These are phyloP conservation scores for Cyclotella baltica DNA, from an alignment of 108 stramenopile genomes.

Conservation along the genomic window DNA sequence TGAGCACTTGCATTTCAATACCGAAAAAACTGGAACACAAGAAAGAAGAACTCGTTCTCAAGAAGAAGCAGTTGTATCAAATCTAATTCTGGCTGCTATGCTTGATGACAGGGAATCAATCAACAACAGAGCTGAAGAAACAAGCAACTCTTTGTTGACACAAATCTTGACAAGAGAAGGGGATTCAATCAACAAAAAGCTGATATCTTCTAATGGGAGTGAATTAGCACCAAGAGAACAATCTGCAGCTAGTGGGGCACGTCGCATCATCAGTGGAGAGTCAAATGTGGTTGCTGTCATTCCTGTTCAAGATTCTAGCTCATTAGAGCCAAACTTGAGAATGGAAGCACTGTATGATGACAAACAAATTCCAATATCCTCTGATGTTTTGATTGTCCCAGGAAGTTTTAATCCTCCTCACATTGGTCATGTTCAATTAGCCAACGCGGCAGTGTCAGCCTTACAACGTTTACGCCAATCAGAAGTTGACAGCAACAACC, in stretches of 20 bases:
- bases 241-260: constrained; percentile 50
- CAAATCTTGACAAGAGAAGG: constrained; percentile 45
- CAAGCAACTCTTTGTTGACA: background rate
- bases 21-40: background rate
- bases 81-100: constrained; percentile 41
- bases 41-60: constrained; percentile 33
- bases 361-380: constrained; percentile 52
- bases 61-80: constrained; percentile 47
- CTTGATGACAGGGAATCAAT: constrained; percentile 17
- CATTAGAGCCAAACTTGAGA: constrained; percentile 4
- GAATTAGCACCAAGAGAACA: background rate
- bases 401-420: constrained; percentile 95
- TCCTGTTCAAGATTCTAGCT: constrained; percentile 20
- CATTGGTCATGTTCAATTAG: constrained; percentile 78
- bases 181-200: constrained; percentile 28
- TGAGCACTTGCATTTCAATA: background rate
- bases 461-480: constrained; percentile 26
- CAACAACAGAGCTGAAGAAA: background rate
- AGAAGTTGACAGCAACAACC: constrained; percentile 11
- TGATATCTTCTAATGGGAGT: background rate
- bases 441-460: constrained; percentile 66
- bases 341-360: constrained; percentile 43
- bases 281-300: constrained; percentile 64
- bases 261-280: constrained; percentile 55
- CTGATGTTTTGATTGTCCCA: constrained; percentile 75